These are phyloP conservation scores for Lepidopterella palustris DNA, from an alignment of 495 filamentous ascomycete genomes.

Conservation along the genomic window DNA sequence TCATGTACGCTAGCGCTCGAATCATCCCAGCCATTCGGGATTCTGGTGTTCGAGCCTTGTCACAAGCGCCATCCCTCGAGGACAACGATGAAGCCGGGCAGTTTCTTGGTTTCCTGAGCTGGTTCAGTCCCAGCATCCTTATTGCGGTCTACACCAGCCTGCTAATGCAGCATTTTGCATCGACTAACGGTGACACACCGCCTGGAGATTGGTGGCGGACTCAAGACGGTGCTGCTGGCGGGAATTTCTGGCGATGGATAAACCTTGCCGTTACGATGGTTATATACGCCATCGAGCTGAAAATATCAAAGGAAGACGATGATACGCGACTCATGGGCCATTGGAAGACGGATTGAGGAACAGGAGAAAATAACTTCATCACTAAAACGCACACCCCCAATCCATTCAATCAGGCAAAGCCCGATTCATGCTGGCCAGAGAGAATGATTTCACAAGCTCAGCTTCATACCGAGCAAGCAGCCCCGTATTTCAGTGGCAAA, in stretches of 20 bases:
- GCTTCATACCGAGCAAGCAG: no score
- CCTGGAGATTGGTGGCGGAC: conserved; percentile 77
- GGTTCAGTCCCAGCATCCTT: conserved; percentile 87
- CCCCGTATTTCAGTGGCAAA: no score
- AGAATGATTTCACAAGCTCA: no score
- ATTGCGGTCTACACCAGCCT: conserved; percentile 96
- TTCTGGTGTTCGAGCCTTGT: conserved; percentile 71
- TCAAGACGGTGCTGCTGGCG: conserved; percentile 69
- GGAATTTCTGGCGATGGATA: conserved; percentile 87
- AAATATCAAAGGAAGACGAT: conserved; percentile 69
- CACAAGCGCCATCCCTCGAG: conserved; percentile 74
- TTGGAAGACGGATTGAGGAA: conserved; percentile 82
- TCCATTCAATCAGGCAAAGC: no score
- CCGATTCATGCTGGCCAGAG: no score
- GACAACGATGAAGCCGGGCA: conserved; percentile 77
- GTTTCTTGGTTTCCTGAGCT: conserved; percentile 73
- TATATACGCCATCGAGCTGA: conserved; percentile 82
- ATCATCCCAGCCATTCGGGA: conserved; percentile 92
- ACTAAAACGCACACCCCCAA: no score
- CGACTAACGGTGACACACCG: conserved; percentile 43
- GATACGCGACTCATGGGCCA: conserved; percentile 65
- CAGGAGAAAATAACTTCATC: no score
- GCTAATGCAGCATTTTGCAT: conserved; percentile 88
- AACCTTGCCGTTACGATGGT: conserved; percentile 83
- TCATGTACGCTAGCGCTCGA: conserved; percentile 90